These are phyloP conservation scores for Medicago lupulina DNA, from an alignment of 306 rosid species.

Conservation along the genomic window DNA sequence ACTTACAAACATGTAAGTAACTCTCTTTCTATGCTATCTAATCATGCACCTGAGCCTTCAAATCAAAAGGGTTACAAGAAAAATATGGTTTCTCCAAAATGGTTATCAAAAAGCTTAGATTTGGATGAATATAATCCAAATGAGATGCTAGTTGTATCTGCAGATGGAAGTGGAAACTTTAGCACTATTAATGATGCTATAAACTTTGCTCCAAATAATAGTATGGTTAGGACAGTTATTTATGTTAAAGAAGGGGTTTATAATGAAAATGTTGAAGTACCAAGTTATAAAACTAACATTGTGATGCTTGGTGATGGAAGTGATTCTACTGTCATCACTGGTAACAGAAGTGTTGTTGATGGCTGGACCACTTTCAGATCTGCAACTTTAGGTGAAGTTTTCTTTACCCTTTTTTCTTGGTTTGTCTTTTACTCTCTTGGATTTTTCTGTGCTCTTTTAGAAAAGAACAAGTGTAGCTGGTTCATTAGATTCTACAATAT, in stretches of 20 bases:
- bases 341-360: constrained; percentile 59
- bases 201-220: constrained; percentile 71
- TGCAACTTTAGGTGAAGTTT: constrained; percentile 70
- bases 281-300: constrained; percentile 69
- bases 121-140: constrained; percentile 49
- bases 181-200: constrained; percentile 67
- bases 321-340: constrained; percentile 66
- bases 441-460: neutral
- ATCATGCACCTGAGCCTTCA: constrained; percentile 11
- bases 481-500: neutral
- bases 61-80: constrained; percentile 37
- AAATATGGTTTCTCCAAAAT: constrained; percentile 31
- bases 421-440: neutral
- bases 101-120: constrained; percentile 43
- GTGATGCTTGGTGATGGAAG: constrained; percentile 83
- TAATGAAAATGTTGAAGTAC: constrained; percentile 75
- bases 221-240: constrained; percentile 61
- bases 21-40: constrained; percentile 73
- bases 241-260: constrained; percentile 72
- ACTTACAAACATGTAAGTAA: constrained; percentile 74
- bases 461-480: neutral
- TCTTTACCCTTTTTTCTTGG: neutral
- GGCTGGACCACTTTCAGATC: constrained; percentile 91
- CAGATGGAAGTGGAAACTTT: constrained; percentile 77
- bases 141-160: constrained; percentile 62